These are phyloP conservation scores for Talaromyces funiculosus DNA, from an alignment of 2,329 filamentous ascomycete genomes.

Conservation along the genomic window DNA sequence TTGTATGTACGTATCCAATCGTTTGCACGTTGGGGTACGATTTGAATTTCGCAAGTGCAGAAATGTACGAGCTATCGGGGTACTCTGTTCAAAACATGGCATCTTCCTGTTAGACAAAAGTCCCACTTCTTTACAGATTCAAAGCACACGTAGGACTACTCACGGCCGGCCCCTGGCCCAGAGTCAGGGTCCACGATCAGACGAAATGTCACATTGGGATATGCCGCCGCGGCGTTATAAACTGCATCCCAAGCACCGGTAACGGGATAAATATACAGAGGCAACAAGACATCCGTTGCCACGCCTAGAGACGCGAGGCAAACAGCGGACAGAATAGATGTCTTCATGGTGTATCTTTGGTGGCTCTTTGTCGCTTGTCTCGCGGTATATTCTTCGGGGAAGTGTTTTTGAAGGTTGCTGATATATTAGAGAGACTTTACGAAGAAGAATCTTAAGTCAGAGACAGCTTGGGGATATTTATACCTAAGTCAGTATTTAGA, in stretches of 20 bases:
- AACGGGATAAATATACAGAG: slow-evolving; percentile 19
- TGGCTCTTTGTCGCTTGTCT: background rate
- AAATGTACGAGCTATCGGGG: background rate
- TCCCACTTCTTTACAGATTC: background rate
- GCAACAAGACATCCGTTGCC: slow-evolving; percentile 13
- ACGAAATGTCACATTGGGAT: slow-evolving; percentile 18
- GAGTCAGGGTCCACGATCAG: slow-evolving; percentile 20
- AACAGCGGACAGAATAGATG: background rate
- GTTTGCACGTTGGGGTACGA: slow-evolving; percentile 10
- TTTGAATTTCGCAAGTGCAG: slow-evolving; percentile 6
- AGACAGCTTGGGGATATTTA: background rate
- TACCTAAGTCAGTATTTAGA: too few species aligned
- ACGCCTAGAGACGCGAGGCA: slow-evolving; percentile 1
- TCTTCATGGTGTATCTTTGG: slow-evolving; percentile 6
- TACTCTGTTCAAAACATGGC: background rate
- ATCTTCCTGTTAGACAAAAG: background rate
- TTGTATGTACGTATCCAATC: slow-evolving; percentile 9
- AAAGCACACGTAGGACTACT: background rate
- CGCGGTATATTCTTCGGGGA: background rate
- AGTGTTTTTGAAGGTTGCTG: background rate
- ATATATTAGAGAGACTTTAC: background rate
- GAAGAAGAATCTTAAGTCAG: background rate
- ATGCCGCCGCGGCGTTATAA: slow-evolving; percentile 13
- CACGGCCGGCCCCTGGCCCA: slow-evolving; percentile 14
- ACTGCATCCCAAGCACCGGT: slow-evolving; percentile 17